Base-by-base conservation (phyloP, 441 rosid genomes). In the Pelargonium australe region DNA sequence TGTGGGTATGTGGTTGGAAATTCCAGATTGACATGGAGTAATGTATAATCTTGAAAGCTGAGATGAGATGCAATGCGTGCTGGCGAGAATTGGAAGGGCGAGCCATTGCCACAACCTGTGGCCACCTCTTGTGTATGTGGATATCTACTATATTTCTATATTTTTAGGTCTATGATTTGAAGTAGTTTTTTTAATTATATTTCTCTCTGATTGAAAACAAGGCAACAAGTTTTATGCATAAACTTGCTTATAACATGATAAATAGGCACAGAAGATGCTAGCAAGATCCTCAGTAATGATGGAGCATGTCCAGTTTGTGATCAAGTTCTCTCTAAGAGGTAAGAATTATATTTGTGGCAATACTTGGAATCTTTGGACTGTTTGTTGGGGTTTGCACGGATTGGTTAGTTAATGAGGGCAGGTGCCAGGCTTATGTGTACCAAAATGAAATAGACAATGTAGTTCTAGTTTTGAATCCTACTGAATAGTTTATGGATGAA, bases 321-420 rank as follows among this genome's bases (percentile, higher is more conserved):
- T 80, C 96, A 89, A 83, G 96, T 89, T 72, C 98, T 95, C 51
- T 92, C 99, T 45, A 92, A 89, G 86, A 90, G 99, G 99, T 85
- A 69, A 70, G 47, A 44, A 37, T 41, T n/a, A n/a, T 72, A 23
- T 43, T 51, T 31, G 11, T 64, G 4, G 7, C 14, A 37, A 63
- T 66, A 10, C 34, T 44, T 28, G 19, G 13, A 51, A 49, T 43
- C 57, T 60, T 69, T 43, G 65, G 41, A 23, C 51, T 49, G 31
- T 40, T 40, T 61, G 10, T 63, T 28, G 43, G 37, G 66, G 66
- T 37, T 47, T 23, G 5, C 69, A 20, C 28, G 10, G 47, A 47
- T 23, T 11, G 19, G 23, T 45, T 23, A 17, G 43, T 14, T 25
- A 14, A 23, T 44, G 19, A 63, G 72, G 44, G 63, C 14, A 45